These are phyloP conservation scores for Erodium texanum DNA, from an alignment of 441 rosid species.

Conservation along the genomic window DNA sequence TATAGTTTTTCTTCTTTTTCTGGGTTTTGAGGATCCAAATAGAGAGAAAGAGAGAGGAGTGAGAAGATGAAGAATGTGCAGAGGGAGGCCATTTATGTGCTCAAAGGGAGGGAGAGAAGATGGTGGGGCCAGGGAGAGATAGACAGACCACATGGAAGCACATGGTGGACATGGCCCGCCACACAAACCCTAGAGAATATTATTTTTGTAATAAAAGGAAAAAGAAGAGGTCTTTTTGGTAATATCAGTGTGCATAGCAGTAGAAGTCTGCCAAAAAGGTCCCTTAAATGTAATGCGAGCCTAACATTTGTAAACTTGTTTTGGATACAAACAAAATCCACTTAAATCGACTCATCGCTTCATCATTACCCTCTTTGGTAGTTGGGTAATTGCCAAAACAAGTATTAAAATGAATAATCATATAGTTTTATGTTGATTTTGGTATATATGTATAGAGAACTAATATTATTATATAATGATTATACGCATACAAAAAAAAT, in stretches of 20 bases:
- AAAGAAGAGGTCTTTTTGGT: no score
- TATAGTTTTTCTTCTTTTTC: no score
- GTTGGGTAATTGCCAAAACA: background rate
- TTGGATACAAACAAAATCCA: conserved; percentile 28
- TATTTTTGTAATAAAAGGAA: no score
- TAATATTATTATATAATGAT: no score
- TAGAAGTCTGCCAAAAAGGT: background rate
- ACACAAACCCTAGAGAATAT: conserved; percentile 27
- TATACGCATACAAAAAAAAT: no score
- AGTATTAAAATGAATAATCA: background rate
- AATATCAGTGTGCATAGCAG: background rate
- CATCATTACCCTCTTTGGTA: background rate
- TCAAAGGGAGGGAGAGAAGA: conserved; percentile 24
- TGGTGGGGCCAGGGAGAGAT: conserved; percentile 65
- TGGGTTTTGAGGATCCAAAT: background rate
- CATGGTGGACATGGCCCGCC: conserved; percentile 82
- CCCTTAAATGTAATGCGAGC: conserved; percentile 24
- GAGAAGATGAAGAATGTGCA: conserved; percentile 27
- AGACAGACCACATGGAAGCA: conserved; percentile 92
- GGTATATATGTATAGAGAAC: no score
- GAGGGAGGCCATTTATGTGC: conserved; percentile 42
- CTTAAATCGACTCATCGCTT: conserved; percentile 10
- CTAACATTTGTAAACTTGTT: conserved; percentile 23
- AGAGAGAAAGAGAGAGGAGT: conserved; percentile 15
- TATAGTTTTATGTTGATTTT: no score